phyloP scores from a whole-genome alignment of 352 stramenopile species.

The Phytophthora idaei region DNA sequence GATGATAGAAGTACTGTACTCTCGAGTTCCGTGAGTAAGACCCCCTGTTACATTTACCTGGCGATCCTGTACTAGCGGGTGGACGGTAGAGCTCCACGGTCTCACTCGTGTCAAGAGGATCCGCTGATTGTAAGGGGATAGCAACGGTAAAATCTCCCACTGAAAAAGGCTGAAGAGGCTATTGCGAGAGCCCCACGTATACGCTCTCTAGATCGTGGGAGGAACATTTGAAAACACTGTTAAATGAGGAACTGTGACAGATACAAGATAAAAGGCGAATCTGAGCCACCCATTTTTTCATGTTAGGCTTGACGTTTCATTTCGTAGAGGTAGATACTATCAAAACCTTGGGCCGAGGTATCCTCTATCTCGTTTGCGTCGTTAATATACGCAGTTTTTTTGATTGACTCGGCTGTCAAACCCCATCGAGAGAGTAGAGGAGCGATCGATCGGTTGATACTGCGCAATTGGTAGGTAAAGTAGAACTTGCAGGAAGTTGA shows the following conservation, averaged over 20 bases:
- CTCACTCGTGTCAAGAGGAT: slow-evolving; percentile 13
- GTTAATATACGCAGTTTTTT: slow-evolving; percentile 39
- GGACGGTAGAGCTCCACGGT: slow-evolving; percentile 26
- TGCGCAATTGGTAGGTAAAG: slow-evolving; percentile 74
- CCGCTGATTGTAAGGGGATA: slow-evolving; percentile 13
- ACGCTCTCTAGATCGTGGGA: slow-evolving; percentile 45
- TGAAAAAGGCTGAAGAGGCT: slow-evolving; percentile 54
- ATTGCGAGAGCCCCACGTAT: slow-evolving; percentile 37
- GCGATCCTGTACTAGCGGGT: slow-evolving; percentile 13
- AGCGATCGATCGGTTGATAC: slow-evolving; percentile 65
- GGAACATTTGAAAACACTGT: slow-evolving; percentile 33
- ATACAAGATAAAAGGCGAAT: slow-evolving; percentile 70
- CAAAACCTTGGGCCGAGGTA: slow-evolving; percentile 24
- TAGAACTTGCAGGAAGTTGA: slow-evolving; percentile 44
- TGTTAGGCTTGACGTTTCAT: slow-evolving; percentile 25
- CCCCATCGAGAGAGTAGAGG: slow-evolving; percentile 56
- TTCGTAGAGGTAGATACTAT: slow-evolving; percentile 70
- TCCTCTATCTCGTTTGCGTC: slow-evolving; percentile 7
- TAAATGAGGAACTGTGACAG: slow-evolving; percentile 39
- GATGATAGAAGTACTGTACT: slow-evolving; percentile 31
- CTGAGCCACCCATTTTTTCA: slow-evolving; percentile 55
- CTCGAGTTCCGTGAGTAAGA: slow-evolving; percentile 35
- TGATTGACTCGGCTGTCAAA: slow-evolving; percentile 40
- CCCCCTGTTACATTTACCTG: slow-evolving; percentile 11
- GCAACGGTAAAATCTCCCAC: slow-evolving; percentile 18